These are phyloP conservation scores for Plantago coronopus DNA, from an alignment of 305 asterid species.

Conservation along the genomic window DNA sequence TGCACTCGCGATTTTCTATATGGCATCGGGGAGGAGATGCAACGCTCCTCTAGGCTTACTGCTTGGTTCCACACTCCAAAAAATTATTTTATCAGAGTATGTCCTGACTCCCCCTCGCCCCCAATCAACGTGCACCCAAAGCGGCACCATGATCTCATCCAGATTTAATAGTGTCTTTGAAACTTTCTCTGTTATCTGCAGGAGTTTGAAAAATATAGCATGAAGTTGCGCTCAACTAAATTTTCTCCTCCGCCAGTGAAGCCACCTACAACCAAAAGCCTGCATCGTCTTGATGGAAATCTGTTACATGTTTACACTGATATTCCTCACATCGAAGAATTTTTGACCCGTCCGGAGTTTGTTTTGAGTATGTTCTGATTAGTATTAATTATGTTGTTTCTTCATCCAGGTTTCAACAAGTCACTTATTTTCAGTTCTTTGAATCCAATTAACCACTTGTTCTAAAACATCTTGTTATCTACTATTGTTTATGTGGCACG, in stretches of 20 bases:
- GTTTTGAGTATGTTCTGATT: constrained; percentile 51
- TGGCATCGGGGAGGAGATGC: constrained; percentile 90
- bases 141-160: constrained; percentile 3
- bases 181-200: constrained; percentile 26
- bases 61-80: constrained; percentile 97
- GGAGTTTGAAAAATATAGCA: constrained; percentile 66
- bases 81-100: constrained; percentile 72
- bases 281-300: constrained; percentile 41
- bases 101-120: constrained; percentile 20
- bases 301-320: constrained; percentile 79
- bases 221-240: constrained; percentile 42
- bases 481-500: background rate
- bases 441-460: constrained; percentile 10
- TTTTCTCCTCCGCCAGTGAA: constrained; percentile 32
- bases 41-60: constrained; percentile 95
- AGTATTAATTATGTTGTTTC: background rate
- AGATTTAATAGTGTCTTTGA: constrained; percentile 5
- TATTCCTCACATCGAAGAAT: constrained; percentile 80
- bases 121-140: background rate
- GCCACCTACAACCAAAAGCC: constrained; percentile 42
- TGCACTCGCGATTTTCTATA: constrained; percentile 84
- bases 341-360: constrained; percentile 83
- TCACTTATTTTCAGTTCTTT: constrained; percentile 2
- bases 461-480: constrained; percentile 6
- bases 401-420: constrained; percentile 5